phyloP scores from a whole-genome alignment of 805 yeast genomes.

The Metschnikowia similis region DNA sequence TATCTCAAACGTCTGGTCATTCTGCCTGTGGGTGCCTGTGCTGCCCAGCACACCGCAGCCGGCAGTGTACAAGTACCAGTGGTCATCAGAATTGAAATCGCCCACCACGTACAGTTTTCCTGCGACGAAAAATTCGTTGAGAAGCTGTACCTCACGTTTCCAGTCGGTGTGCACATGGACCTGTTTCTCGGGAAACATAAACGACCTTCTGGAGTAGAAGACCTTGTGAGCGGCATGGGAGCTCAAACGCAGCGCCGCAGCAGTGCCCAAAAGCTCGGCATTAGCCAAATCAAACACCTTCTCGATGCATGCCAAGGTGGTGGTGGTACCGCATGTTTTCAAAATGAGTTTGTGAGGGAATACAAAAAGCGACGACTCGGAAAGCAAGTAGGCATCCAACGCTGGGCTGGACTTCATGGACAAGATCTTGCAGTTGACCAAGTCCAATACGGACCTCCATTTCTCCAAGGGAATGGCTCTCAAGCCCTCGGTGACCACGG shows the following conservation, averaged over 20 bases:
- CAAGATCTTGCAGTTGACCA: conserved; percentile 83
- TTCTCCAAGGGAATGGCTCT: conserved; percentile 59
- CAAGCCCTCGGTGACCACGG: conserved; percentile 43
- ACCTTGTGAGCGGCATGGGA: conserved; percentile 52
- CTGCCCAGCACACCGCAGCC: conserved; percentile 30
- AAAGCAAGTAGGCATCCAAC: conserved; percentile 79
- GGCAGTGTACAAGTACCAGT: conserved; percentile 84
- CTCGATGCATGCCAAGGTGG: conserved; percentile 74
- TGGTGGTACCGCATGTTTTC: conserved; percentile 96
- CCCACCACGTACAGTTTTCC: conserved; percentile 77
- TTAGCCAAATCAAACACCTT: conserved; percentile 48
- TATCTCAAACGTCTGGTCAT: conserved; percentile 79
- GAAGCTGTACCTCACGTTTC: conserved; percentile 70
- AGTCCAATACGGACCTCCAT: conserved; percentile 72
- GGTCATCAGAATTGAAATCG: conserved; percentile 65
- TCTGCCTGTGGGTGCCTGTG: conserved; percentile 4
- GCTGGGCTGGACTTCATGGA: conserved; percentile 65
- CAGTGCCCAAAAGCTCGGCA: conserved; percentile 8
- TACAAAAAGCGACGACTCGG: conserved; percentile 88
- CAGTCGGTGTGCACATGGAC: conserved; percentile 77
- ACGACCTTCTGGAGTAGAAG: conserved; percentile 86
- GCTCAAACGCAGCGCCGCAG: conserved; percentile 17
- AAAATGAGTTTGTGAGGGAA: conserved; percentile 79
- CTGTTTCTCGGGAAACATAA: conserved; percentile 89
- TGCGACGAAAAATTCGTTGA: conserved; percentile 59